Base-by-base conservation (phyloP, 805 yeast genomes). In the Torulaspora maleeae region DNA sequence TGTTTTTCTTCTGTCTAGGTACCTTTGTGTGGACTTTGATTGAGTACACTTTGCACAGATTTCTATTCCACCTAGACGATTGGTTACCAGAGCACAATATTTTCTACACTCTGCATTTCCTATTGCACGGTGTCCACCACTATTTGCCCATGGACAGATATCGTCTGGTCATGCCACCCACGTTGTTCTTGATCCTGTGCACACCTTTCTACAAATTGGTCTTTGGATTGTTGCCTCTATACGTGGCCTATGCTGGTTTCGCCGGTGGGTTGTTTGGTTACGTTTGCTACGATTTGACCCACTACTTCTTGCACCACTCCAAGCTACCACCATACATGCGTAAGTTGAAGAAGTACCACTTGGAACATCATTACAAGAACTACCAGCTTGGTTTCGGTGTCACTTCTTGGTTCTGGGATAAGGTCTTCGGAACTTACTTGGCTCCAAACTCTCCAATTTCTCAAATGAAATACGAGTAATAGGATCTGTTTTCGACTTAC, bases 381-480 rank as follows among this genome's bases (percentile, higher is more conserved):
- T 93, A 87, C 68, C 95, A 95, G 68, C 71, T 90, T 56, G 99
- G 98, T 1, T 93, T 90, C 57, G 99, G 99, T 55, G 98, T 93
- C 51, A 88, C 98, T 25, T 78, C 89, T 50, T 81, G 79, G 69
- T 87, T 87, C 69, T 93, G 99, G 99, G 99, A 93, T 67, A 76
- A 70, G 22, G 86, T 93, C 9, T 93, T 93, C 65, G 86, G 85
- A 47, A 91, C 98, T 33, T 83, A 80, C 53, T 72, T 88, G 58
- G 74, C 77, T 36, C 71, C 62, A 10, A 56, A 60, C 39, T 58
- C 70, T 25, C 70, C 70, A 45, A 38, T 61, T 27, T 64, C 70
- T 9, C 57, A 55, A 37, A 63, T 63, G 66, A 66, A 64, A 44
- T 64, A 61, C 43, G 64, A 64, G 11, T 66, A 51, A 38, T 22